A percentile compares a stretch with the other conserved stretches of the same genome.
phyloP scores from a whole-genome alignment of 1,139 yeast species.

The Lizanozyma gosingica region DNA sequence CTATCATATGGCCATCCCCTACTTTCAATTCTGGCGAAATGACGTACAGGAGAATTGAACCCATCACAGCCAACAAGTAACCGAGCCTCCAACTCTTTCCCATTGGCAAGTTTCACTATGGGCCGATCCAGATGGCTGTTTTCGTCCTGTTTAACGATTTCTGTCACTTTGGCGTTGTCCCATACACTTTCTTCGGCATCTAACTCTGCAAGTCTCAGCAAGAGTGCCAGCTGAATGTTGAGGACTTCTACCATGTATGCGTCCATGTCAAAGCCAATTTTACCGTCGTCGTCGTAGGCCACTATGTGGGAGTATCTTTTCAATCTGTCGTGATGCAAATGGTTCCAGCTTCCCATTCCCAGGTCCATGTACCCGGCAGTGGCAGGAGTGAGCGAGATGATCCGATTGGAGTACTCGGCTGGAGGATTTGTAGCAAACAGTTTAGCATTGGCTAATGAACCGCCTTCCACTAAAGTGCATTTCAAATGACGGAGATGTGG shows the following conservation, averaged over 20 bases:
- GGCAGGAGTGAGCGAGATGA: conserved; percentile 79
- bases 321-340: conserved; percentile 58
- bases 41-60: conserved; percentile 85
- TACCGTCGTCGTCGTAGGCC: conserved; percentile 79
- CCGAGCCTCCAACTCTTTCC: conserved; percentile 56
- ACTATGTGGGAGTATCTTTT: conserved; percentile 73
- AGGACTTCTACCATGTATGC: conserved; percentile 88
- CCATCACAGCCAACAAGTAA: conserved; percentile 94
- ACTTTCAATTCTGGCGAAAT: conserved; percentile 70
- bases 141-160: conserved; percentile 28
- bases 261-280: conserved; percentile 60
- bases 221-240: conserved; percentile 69
- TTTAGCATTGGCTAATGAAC: conserved; percentile 45
- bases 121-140: conserved; percentile 60
- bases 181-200: conserved; percentile 31
- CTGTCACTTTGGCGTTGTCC: conserved; percentile 60
- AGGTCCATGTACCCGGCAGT: conserved; percentile 56
- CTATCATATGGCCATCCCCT: conserved; percentile 90
- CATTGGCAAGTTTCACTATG: conserved; percentile 56
- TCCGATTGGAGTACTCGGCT: conserved; percentile 61
- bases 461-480: conserved; percentile 69
- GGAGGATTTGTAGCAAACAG: conserved; percentile 50
- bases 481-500: conserved; percentile 49
- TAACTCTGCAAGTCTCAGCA: conserved; percentile 47
- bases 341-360: conserved; percentile 68